A percentile compares a stretch with the other conserved stretches of the same genome.
Conservation (phyloP, 257 asterid genomes). For the Capsicum rhomboideum region DNA sequence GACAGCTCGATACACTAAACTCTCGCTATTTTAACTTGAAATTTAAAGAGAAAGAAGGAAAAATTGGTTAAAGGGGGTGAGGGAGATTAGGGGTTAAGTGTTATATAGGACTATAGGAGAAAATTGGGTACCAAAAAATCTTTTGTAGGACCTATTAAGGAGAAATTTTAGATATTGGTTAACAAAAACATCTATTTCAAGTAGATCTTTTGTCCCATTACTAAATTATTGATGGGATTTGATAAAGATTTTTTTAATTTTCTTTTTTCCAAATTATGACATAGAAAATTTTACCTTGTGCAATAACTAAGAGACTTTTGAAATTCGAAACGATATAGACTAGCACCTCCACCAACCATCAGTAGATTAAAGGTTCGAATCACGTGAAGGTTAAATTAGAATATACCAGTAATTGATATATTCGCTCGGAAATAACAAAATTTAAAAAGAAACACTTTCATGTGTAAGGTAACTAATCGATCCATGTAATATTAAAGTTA, state of each 20-base stretch:
- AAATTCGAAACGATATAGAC: background rate
- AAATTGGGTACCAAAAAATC: slow-evolving; percentile 28
- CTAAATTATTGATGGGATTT: slow-evolving; percentile 3
- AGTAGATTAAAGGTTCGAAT: background rate
- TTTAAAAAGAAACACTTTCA: background rate
- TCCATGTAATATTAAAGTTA: too few species aligned
- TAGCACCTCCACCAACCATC: background rate
- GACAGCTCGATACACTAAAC: background rate
- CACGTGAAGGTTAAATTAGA: background rate
- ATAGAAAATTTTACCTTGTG: background rate
- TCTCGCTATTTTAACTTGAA: background rate
- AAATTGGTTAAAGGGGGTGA: background rate
- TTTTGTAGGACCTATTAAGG: slow-evolving; percentile 35
- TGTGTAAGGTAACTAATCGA: background rate
- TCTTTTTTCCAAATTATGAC: background rate
- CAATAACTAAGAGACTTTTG: background rate
- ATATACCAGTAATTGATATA: too few species aligned
- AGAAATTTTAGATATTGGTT: slow-evolving; percentile 34
- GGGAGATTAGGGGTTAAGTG: background rate
- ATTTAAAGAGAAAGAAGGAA: background rate
- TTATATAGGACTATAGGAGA: slow-evolving; percentile 34
- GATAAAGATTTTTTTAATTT: background rate
- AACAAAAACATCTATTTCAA: slow-evolving; percentile 15
- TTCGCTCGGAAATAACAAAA: background rate
- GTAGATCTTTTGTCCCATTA: slow-evolving; percentile 20